Percentiles rank a stretch among this genome's conserved stretches.
Evolutionary conservation across 441 rosid genomes (phyloP).

Genomic region (Pelargonium fulgidum): DNA sequence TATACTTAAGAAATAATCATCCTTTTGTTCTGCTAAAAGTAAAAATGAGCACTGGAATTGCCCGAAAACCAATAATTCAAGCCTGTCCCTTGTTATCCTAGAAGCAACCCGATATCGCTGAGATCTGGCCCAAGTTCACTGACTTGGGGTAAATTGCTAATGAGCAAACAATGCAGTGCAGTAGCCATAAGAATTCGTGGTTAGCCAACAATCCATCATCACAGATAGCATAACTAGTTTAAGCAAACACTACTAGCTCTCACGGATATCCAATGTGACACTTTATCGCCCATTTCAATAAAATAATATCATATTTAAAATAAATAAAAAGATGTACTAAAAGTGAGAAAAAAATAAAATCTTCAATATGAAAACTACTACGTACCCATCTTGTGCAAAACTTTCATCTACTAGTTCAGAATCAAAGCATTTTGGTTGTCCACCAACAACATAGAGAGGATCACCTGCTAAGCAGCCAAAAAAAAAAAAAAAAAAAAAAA

Average conservation of each 20-base stretch:
- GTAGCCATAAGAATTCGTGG: not conserved
- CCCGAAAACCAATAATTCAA: no score
- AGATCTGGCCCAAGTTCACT: no score
- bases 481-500: no score
- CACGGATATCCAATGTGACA: not conserved
- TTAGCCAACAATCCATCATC: not conserved
- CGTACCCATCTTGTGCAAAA: slow-evolving; percentile 71
- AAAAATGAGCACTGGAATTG: no score
- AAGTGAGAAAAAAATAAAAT: not conserved
- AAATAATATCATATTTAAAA: no score
- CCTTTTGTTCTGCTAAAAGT: no score
- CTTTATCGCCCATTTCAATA: not conserved
- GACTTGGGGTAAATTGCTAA: not conserved
- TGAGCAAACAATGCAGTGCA: not conserved
- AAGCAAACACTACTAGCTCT: not conserved
- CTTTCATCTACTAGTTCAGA: slow-evolving; percentile 44
- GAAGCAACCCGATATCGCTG: no score
- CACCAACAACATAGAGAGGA: slow-evolving; percentile 69
- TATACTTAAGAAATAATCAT: no score
- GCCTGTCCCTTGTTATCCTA: no score
- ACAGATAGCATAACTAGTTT: not conserved
- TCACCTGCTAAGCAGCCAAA: slow-evolving; percentile 45
- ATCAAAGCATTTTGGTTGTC: slow-evolving; percentile 52
- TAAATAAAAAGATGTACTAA: not conserved
- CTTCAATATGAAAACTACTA: not conserved